Percentiles rank a stretch among this genome's conserved stretches.
Evolutionary conservation across 257 asterid genomes (phyloP).

Genomic region (Apocynum venetum): DNA sequence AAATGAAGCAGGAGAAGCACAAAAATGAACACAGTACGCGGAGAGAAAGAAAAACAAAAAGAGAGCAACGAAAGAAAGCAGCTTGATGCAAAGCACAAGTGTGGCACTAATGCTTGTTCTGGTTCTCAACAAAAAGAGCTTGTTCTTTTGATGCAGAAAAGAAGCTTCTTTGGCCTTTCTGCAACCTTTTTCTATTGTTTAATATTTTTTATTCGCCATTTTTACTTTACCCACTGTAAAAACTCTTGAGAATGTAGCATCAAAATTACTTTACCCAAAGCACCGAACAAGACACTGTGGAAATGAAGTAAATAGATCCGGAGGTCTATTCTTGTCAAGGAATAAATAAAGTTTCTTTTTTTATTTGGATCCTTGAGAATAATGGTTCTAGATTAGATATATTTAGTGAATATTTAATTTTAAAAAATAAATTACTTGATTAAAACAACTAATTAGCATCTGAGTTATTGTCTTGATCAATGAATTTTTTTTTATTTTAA

Average conservation of each 20-base stretch:
- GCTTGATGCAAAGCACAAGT: constrained; percentile 13
- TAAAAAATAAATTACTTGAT: too few relatives aligned
- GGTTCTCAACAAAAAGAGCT: constrained; percentile 13
- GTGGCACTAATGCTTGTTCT: constrained; percentile 3
- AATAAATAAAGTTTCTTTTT: too few relatives aligned
- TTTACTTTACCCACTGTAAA: background rate
- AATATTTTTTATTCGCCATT: background rate
- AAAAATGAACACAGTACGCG: background rate
- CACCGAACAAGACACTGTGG: background rate
- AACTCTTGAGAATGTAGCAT: background rate
- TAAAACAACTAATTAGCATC: too few relatives aligned
- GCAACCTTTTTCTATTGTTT: constrained; percentile 22
- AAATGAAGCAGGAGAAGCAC: constrained; percentile 5
- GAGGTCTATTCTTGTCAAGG: too few relatives aligned
- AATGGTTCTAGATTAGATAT: too few relatives aligned
- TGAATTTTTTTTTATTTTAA: too few relatives aligned
- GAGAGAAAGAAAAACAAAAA: constrained; percentile 6
- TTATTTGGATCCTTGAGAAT: too few relatives aligned
- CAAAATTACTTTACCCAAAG: background rate
- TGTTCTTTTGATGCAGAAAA: constrained; percentile 24
- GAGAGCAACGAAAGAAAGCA: constrained; percentile 20
- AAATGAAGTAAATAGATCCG: too few relatives aligned
- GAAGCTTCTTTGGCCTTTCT: constrained; percentile 49
- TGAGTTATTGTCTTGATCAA: too few relatives aligned
- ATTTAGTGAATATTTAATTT: too few relatives aligned